A percentile compares a stretch with the other conserved stretches of the same genome.
phyloP scores from a whole-genome alignment of 352 stramenopile genomes.

The Pilasporangium apinafurcum region DNA sequence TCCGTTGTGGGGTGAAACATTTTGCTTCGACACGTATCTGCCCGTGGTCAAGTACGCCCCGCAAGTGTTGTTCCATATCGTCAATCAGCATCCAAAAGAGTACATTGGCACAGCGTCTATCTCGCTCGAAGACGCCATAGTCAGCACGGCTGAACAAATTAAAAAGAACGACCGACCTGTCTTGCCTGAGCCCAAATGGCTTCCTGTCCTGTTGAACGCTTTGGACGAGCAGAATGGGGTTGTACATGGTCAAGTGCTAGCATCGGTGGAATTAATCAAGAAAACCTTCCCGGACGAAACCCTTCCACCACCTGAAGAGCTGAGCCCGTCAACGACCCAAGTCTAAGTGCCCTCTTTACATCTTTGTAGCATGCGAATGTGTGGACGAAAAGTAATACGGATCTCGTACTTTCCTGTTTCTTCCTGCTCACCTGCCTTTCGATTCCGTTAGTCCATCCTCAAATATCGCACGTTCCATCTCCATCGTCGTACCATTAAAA shows the following conservation, averaged over 20 bases:
- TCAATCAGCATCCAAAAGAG: slow-evolving; percentile 28
- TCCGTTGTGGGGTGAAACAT: slow-evolving; percentile 45
- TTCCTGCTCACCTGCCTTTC: too few species aligned
- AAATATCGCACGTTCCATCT: too few species aligned
- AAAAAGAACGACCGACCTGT: slow-evolving; percentile 38
- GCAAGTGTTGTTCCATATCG: slow-evolving; percentile 56
- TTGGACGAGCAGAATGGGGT: slow-evolving; percentile 18
- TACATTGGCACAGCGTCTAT: slow-evolving; percentile 38
- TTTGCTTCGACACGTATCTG: slow-evolving; percentile 70
- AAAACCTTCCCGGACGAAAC: slow-evolving; percentile 53
- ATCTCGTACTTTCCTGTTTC: too few species aligned
- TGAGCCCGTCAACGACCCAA: slow-evolving; percentile 3
- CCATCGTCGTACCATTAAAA: too few species aligned
- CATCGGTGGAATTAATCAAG: slow-evolving; percentile 47
- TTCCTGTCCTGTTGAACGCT: slow-evolving; percentile 42
- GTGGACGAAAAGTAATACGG: too few species aligned
- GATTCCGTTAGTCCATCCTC: too few species aligned
- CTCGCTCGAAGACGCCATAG: slow-evolving; percentile 15
- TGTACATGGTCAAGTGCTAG: slow-evolving; percentile 47
- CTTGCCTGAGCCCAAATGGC: slow-evolving; percentile 39
- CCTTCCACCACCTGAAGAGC: slow-evolving; percentile 33
- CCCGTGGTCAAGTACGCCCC: slow-evolving; percentile 41
- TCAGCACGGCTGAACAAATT: slow-evolving; percentile 42
- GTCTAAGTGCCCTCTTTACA: too few species aligned
- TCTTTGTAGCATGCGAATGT: too few species aligned